Percentiles rank a stretch among this genome's conserved stretches.
Conservation (phyloP, 192 early-diverging fungal genomes). For the Coemansia sp. region DNA sequence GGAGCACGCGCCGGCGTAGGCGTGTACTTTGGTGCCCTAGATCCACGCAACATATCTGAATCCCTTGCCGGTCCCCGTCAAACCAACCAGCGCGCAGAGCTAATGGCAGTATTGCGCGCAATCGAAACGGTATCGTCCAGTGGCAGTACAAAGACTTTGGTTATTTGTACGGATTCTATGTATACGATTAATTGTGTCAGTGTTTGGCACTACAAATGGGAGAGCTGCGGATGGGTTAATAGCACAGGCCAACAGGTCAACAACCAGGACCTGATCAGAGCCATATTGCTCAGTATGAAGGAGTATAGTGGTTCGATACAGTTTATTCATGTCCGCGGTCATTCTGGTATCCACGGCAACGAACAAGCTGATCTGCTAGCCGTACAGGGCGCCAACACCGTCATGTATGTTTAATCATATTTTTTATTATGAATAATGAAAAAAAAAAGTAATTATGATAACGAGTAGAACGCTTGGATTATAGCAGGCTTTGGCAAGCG, state of each 20-base stretch:
- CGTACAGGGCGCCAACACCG: constrained; percentile 62
- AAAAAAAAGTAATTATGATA: background rate
- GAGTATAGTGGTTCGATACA: constrained; percentile 13
- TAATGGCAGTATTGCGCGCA: constrained; percentile 64
- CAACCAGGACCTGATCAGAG: constrained; percentile 80
- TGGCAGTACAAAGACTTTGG: constrained; percentile 21
- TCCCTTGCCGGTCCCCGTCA: constrained; percentile 57
- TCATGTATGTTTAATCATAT: no score
- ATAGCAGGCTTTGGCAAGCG: constrained; percentile 12
- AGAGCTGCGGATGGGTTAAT: constrained; percentile 66
- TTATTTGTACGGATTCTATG: constrained; percentile 77
- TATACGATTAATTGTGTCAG: constrained; percentile 76
- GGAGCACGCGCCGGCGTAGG: constrained; percentile 80
- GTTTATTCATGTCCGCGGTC: constrained; percentile 71
- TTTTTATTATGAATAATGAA: background rate
- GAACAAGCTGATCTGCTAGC: constrained; percentile 82
- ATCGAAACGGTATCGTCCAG: constrained; percentile 32
- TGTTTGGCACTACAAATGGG: constrained; percentile 76
- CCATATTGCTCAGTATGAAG: constrained; percentile 45
- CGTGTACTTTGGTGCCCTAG: constrained; percentile 75
- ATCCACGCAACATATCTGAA: constrained; percentile 71
- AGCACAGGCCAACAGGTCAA: constrained; percentile 60
- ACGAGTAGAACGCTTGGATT: constrained; percentile 32
- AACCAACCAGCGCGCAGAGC: constrained; percentile 78
- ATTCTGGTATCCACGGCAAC: constrained; percentile 74